Evolutionary conservation across 495 filamentous ascomycete species (phyloP).

Genomic region (Chaetomium fimeti): DNA sequence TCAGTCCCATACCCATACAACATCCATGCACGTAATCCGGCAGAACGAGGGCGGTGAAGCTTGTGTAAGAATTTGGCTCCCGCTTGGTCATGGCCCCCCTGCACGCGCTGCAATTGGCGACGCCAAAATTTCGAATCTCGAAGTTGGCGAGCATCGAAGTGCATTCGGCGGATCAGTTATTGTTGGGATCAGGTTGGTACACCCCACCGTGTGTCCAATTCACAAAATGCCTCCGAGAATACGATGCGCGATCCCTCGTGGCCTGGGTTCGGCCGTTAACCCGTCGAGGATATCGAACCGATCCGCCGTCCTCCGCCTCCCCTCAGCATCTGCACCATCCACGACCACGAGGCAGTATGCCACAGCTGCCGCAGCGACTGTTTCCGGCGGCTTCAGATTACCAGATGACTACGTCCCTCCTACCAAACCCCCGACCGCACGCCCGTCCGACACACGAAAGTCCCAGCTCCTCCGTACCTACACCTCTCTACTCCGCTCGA

Average conservation of each 20-base stretch:
- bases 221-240: constrained; percentile 36
- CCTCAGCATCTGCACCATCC: constrained; percentile 22
- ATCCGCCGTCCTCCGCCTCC: constrained; percentile 24
- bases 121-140: constrained; percentile 35
- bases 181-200: constrained; percentile 17
- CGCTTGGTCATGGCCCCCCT: constrained; percentile 14
- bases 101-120: constrained; percentile 19
- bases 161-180: background rate
- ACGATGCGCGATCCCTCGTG: constrained; percentile 34
- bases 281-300: constrained; percentile 25
- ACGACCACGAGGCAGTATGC: constrained; percentile 39
- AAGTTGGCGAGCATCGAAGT: constrained; percentile 13
- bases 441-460: constrained; percentile 81
- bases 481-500: constrained; percentile 85
- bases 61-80: constrained; percentile 10
- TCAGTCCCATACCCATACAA: no score
- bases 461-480: constrained; percentile 93
- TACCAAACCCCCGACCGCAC: constrained; percentile 84
- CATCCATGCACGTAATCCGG: constrained; percentile 2
- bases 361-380: constrained; percentile 36
- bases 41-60: constrained; percentile 33
- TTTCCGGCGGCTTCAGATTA: constrained; percentile 52
- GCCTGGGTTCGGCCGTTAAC: constrained; percentile 28
- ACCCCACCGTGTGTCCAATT: background rate
- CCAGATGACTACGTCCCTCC: constrained; percentile 58